Evolutionary conservation across 2,329 filamentous ascomycete species (phyloP), one percentile per base, ranked within the genome.

Genomic region (Trichoderma breve): DNA sequence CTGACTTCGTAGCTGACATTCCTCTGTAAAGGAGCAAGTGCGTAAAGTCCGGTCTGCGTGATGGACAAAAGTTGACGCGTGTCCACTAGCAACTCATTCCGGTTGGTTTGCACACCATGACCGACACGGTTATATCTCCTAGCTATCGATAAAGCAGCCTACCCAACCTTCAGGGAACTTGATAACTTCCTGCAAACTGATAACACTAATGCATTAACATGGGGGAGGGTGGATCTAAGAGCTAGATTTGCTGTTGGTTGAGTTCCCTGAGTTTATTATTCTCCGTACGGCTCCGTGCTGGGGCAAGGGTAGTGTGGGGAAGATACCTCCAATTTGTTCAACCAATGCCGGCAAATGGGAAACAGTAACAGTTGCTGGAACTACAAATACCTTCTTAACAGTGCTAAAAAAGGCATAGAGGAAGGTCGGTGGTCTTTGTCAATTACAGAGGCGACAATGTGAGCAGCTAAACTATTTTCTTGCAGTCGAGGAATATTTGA

Each of bases 221-320:
- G 32, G 57, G 57, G 57, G 24, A 21, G 9, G 21, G 57, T 60
- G 57, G 57, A 21, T 34, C 32, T n/a, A 34, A 34, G 57, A 60
- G 57, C 57, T 60, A 60, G 28, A 60, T 60, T 34, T 60, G 57
- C 57, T 60, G 57, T 60, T 60, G 57, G 57, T 60, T 60, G 57
- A 34, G 28, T 34, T 30, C 32, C 57, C n/a, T 34, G 28, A 34
- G 18, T 60, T 60, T 60, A 60, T 60, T 60, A 60, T 60, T 60
- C 57, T 60, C 57, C 57, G 57, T 34, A 32, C 32, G 57, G 30
- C 14, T 60, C 57, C 57, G 9, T 60, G 57, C 57, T 34, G n/a
- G 30, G 32, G 18, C 57, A 60, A 60, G 57, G 57, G 57, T 60
- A 60, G 57, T 60, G 57, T 34, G 57, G 57, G 57, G 57, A 60